These are phyloP conservation scores for Phytophthora fragariae DNA, from an alignment of 352 stramenopile species.

Conservation along the genomic window DNA sequence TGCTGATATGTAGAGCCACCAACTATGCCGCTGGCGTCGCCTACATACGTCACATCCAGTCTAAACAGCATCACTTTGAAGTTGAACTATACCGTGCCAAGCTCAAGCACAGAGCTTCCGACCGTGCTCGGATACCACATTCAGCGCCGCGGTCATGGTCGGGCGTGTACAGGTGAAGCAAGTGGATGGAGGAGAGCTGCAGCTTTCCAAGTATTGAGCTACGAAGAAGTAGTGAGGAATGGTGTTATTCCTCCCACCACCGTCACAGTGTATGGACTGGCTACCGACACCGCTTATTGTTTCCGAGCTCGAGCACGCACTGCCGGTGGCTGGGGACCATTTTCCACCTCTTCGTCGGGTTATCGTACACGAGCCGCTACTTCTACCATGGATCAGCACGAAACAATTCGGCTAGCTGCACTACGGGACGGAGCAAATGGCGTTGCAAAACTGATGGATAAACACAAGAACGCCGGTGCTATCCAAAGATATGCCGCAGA, in stretches of 20 bases:
- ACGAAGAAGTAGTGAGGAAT: constrained; percentile 53
- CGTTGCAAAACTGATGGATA: constrained; percentile 55
- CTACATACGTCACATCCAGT: constrained; percentile 45
- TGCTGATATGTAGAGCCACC: constrained; percentile 39
- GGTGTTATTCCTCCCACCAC: constrained; percentile 34
- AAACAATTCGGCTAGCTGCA: constrained; percentile 38
- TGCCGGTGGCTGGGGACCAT: constrained; percentile 71
- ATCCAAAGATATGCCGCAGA: constrained; percentile 53
- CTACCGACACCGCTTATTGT: constrained; percentile 56
- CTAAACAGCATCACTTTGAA: constrained; percentile 56
- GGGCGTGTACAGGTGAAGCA: constrained; percentile 40
- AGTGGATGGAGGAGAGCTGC: constrained; percentile 59
- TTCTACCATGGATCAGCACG: constrained; percentile 43
- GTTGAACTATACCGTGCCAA: constrained; percentile 39
- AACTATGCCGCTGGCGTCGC: constrained; percentile 37
- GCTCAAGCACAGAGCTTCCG: constrained; percentile 39
- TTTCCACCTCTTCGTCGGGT: constrained; percentile 43
- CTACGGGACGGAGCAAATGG: constrained; percentile 25
- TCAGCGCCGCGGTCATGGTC: constrained; percentile 54
- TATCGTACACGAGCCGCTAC: constrained; percentile 54
- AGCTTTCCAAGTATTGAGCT: constrained; percentile 62
- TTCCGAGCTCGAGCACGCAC: constrained; percentile 69
- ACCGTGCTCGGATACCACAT: constrained; percentile 71
- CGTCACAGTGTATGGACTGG: constrained; percentile 49
- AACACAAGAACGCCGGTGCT: constrained; percentile 37